Evolutionary conservation across 1,284 basidiomycete genomes (phyloP), one percentile per base, ranked within the genome.

Genomic region (Mycosarcoma maydis): DNA sequence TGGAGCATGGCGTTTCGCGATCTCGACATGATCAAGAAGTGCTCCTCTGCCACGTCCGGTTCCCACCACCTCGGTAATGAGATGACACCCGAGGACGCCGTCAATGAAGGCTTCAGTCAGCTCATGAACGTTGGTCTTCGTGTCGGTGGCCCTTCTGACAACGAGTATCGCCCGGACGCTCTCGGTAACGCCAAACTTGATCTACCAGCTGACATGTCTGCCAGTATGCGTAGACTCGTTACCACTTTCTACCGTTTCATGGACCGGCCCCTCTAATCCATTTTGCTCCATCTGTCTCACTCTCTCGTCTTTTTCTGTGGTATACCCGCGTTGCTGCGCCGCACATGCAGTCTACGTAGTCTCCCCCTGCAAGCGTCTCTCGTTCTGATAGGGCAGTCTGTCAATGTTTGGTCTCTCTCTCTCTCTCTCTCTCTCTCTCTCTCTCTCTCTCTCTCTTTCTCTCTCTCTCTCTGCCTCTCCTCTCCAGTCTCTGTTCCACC

Each of bases 1-100:
- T 73, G 70, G 70, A 62, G 48, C 30, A 73, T 73, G 70, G 70
- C 59, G 1, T 73, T 60, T 54, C 45, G 70, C 26, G 70, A 73
- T 26, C 48, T 73, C 11, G 66, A 69, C n/a, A 53, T 69, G 55
- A 38, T 57, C 23, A 49, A 27, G 14, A 56, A 40, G 17, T 45
- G 36, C 19, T 38, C 43, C 1, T 45, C 40, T 6, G 38, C 50
- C 2, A 29, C 50, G 4, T 14, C 17, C 23, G 8, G 6, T 2
- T 46, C 38, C 7, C 49, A 53, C 3, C 20, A 29, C 11, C 19
- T 37, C 2, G 49, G 34, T 0, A 42, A 46, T 14, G 51, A 55
- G 16, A 24, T 45, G 30, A 33, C 41, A n/a, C 47, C 58, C 20
- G 58, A 61, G 20, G 47, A 46, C n/a, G 38, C 48, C 13, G 43